Evolutionary conservation across 192 early-diverging fungal species (phyloP).

Genomic region (Coemansia sp.): DNA sequence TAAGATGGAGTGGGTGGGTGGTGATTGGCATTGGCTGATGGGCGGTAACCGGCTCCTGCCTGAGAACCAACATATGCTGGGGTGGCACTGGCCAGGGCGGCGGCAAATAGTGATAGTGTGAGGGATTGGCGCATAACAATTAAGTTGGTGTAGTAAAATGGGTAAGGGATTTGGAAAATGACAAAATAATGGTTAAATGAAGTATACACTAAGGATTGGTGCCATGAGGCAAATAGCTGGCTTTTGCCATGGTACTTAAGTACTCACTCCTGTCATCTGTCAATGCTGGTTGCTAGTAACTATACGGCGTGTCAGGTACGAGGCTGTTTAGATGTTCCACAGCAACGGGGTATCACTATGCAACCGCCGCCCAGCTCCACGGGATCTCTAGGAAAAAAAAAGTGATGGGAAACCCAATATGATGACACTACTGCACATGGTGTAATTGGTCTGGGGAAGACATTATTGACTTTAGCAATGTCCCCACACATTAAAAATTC

Average conservation of each 20-base stretch:
- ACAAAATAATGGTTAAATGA: neutral
- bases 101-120: conserved; percentile 29
- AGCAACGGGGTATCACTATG: neutral
- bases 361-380: neutral
- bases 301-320: neutral
- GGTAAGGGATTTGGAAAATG: neutral
- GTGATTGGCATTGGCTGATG: neutral
- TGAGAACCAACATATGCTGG: neutral
- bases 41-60: neutral
- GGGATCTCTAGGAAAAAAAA: neutral
- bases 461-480: neutral
- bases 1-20: neutral
- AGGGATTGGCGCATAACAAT: conserved; percentile 15
- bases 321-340: neutral
- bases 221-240: neutral
- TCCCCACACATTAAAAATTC: neutral
- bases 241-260: neutral
- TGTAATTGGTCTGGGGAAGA: neutral
- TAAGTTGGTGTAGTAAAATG: neutral
- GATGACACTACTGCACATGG: neutral
- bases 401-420: neutral
- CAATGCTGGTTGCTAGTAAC: neutral
- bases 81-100: conserved; percentile 11
- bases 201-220: neutral
- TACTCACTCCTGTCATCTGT: neutral